Conservation (phyloP, 2,329 filamentous ascomycete genomes). For the Aaosphaeria arxii region DNA sequence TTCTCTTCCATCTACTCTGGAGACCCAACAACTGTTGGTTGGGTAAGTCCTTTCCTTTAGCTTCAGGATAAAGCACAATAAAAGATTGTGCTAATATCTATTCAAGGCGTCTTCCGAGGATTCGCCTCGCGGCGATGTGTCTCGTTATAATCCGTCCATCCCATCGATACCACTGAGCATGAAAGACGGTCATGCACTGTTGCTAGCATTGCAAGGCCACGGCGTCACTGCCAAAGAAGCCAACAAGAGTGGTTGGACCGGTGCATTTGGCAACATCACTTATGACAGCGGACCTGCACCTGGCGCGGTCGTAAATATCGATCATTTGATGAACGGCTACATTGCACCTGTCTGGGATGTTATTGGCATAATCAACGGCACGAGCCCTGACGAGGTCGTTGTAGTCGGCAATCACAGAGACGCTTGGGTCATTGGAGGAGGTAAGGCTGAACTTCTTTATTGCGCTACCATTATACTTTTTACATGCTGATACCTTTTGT, state of each 20-base stretch:
- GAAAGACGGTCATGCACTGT: conserved; percentile 27
- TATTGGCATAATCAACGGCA: conserved; percentile 62
- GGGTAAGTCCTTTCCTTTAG: conserved; percentile 1
- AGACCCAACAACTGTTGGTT: conserved; percentile 26
- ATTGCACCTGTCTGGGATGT: conserved; percentile 77
- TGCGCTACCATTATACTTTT: no score
- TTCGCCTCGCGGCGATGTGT: conserved; percentile 22
- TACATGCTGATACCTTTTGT: no score
- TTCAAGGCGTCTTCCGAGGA: conserved; percentile 19
- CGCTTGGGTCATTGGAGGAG: conserved; percentile 48
- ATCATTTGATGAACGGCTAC: conserved; percentile 72
- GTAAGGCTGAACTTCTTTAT: no score
- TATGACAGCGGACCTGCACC: conserved; percentile 43
- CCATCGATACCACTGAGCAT: conserved; percentile 30
- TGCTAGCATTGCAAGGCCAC: conserved; percentile 31
- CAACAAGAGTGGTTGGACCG: conserved; percentile 32
- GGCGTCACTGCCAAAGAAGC: conserved; percentile 28
- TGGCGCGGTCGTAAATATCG: conserved; percentile 43
- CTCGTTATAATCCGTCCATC: conserved; percentile 27
- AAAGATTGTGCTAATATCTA: no score
- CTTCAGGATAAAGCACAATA: no score
- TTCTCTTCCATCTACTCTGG: conserved; percentile 59
- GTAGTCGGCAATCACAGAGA: conserved; percentile 50
- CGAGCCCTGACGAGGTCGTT: conserved; percentile 52
- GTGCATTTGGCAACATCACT: conserved; percentile 25